Evolutionary conservation across 495 filamentous ascomycete species (phyloP), one percentile per base, ranked within the genome.

Genomic region (Aspergillus ellipticus): DNA sequence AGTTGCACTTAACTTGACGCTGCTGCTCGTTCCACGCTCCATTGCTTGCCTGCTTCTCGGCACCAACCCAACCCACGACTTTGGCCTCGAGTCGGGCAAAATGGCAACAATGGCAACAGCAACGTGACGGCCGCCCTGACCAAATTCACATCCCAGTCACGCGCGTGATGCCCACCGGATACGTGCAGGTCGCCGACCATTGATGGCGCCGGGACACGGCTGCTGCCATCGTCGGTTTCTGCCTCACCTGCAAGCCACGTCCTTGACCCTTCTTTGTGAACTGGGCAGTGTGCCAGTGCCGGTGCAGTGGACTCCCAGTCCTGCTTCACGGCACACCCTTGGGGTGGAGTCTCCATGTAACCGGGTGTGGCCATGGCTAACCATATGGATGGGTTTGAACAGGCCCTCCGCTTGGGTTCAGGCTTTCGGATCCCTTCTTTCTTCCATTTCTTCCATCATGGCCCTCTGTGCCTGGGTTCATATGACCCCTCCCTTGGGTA

Each of bases 101-200:
- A 42, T 33, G 28, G 31, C 11, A 55, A 49, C 47, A 17, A 3
- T 28, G 24, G 50, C 56, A 55, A 49, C 47, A 17, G n/a, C 31
- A 15, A 46, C 28, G 31, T 46, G 13, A 42, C 24, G 28, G 37
- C 24, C 26, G 20, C 42, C 22, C 51, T 33, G 42, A n/a, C 51
- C 52, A 45, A 31, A 31, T 42, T 22, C 50, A 55, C 48, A 50
- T 59, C 53, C 56, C 43, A 53, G 58, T 19, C 31, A 37, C 47
- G 53, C 55, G 58, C 58, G 61, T 64, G 61, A 64, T 64, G 53
- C 47, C 19, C 8, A 35, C 41, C 64, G 64, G 64, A 42, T 59
- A 52, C 58, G 39, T 66, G 61, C 64, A 66, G 56, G 15, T 59
- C 43, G 49, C 49, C 51, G 45, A 57, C 43, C 10, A 7, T 54